A percentile compares a stretch with the other conserved stretches of the same genome.
Conservation (phyloP, 2,329 filamentous ascomycete species). For the Cladophialophora exuberans region DNA sequence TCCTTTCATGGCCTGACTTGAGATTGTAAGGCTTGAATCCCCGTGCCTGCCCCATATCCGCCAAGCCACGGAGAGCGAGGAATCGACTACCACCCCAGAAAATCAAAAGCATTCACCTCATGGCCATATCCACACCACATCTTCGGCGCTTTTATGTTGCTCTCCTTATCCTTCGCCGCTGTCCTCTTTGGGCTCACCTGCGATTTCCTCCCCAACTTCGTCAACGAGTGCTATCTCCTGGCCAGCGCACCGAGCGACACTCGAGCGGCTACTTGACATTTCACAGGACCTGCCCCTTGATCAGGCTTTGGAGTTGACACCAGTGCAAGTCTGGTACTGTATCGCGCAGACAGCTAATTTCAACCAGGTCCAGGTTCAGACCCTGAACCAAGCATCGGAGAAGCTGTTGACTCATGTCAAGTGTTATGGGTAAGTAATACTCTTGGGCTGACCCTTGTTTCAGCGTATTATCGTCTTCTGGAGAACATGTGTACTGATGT, state of each 20-base stretch:
- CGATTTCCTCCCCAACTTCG: background rate
- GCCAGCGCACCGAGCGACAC: conserved; percentile 11
- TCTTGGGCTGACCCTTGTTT: too few species aligned
- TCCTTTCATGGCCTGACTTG: background rate
- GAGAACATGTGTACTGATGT: background rate
- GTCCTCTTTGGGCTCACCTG: conserved; percentile 7
- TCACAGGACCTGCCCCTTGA: conserved; percentile 30
- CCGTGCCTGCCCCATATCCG: conserved; percentile 40
- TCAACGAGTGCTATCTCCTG: background rate
- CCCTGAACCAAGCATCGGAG: conserved; percentile 33
- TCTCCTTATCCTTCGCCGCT: conserved; percentile 10
- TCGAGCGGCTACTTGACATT: conserved; percentile 20
- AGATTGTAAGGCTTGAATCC: conserved; percentile 37
- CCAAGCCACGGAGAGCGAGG: background rate
- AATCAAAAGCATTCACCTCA: conserved; percentile 27
- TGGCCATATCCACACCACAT: conserved; percentile 39
- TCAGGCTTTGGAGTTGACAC: conserved; percentile 38
- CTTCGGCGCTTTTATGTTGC: conserved; percentile 35
- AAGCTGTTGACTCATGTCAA: conserved; percentile 35
- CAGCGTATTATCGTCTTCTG: background rate
- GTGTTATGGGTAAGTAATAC: conserved; percentile 42
- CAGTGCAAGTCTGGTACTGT: conserved; percentile 43
- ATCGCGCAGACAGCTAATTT: conserved; percentile 36
- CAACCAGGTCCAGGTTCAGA: conserved; percentile 25
- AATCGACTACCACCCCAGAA: background rate